Evolutionary conservation across 1,284 basidiomycete species (phyloP), one percentile per base, ranked within the genome.

Genomic region (Hymenochaete sp.): DNA sequence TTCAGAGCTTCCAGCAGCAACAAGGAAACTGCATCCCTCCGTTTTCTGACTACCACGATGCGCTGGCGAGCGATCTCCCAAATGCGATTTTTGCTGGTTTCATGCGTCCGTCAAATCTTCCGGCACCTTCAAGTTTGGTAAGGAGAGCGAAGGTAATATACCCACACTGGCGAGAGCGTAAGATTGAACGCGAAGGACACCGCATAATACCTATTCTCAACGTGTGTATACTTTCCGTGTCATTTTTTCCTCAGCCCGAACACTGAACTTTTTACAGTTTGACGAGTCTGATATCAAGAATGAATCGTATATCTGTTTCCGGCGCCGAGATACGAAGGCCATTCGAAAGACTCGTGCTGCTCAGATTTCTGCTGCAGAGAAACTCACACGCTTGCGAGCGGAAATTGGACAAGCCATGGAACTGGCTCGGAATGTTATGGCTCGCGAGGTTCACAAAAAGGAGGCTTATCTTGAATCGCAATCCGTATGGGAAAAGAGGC

Each of bases 231-330:
- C 35, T 32, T 19, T 35, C 13, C 13, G 32, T 25, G 38, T 7
- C 13, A 29, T 33, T 45, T 39, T 45, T 5, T 36, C 52, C 44
- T 25, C 19, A 19, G 38, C 26, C 35, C 47, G 45, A 44, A 38
- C 27, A 14, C 26, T 8, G 19, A 16, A 49, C 5, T 24, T 11
- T 50, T 25, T 51, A 2, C 57, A 93, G 87, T 82, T 79, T 53
- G 93, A 98, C 62, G 95, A 98, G 66, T 77, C 85, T 28, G 95
- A 97, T 63, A 81, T 85, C 43, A 66, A 67, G 50, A 93, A 91
- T 50, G 93, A 98, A 59, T 96, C 96, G 0, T 98, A 98, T 55
- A 91, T 98, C 42, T 99, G 96, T 66, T 98, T 99, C 75, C 82
- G 96, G 32, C 77, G 95, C 45, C 82, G 93, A 49, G 95, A 98